phyloP scores from a whole-genome alignment of 2,329 filamentous ascomycete genomes.

The Hypoxylon sp. region DNA sequence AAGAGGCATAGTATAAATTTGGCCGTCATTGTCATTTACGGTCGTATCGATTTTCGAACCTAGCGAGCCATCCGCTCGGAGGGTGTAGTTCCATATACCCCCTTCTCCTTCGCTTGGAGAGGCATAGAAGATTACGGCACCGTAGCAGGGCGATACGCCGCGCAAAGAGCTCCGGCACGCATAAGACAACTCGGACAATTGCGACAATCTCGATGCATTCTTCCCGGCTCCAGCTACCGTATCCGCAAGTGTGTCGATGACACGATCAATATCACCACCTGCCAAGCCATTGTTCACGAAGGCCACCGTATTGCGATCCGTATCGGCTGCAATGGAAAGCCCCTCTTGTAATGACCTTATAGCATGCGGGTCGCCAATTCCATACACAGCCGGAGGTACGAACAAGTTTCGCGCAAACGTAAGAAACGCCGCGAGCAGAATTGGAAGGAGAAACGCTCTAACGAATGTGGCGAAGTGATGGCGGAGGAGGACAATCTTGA shows the following conservation, averaged over 20 bases:
- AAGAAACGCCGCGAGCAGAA: slow-evolving; percentile 71
- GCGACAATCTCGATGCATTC: slow-evolving; percentile 67
- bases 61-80: slow-evolving; percentile 81
- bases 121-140: slow-evolving; percentile 80
- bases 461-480: slow-evolving; percentile 67
- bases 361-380: slow-evolving; percentile 74
- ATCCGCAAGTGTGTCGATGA: slow-evolving; percentile 75
- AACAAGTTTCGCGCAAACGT: slow-evolving; percentile 87
- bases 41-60: slow-evolving; percentile 75
- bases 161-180: slow-evolving; percentile 75
- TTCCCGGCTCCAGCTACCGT: slow-evolving; percentile 70
- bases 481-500: slow-evolving; percentile 70
- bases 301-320: slow-evolving; percentile 76
- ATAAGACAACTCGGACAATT: slow-evolving; percentile 70
- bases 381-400: slow-evolving; percentile 80
- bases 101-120: slow-evolving; percentile 79
- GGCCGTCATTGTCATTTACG: slow-evolving; percentile 77
- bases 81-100: slow-evolving; percentile 86
- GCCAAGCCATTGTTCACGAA: slow-evolving; percentile 82
- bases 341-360: slow-evolving; percentile 77
- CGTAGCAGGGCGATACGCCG: slow-evolving; percentile 80
- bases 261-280: slow-evolving; percentile 78
- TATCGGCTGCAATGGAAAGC: slow-evolving; percentile 67
- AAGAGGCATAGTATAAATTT: slow-evolving; percentile 84
- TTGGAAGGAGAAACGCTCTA: slow-evolving; percentile 72